Base-by-base conservation (phyloP, 2,329 filamentous ascomycete genomes). In the Colletotrichum ledebouriae region DNA sequence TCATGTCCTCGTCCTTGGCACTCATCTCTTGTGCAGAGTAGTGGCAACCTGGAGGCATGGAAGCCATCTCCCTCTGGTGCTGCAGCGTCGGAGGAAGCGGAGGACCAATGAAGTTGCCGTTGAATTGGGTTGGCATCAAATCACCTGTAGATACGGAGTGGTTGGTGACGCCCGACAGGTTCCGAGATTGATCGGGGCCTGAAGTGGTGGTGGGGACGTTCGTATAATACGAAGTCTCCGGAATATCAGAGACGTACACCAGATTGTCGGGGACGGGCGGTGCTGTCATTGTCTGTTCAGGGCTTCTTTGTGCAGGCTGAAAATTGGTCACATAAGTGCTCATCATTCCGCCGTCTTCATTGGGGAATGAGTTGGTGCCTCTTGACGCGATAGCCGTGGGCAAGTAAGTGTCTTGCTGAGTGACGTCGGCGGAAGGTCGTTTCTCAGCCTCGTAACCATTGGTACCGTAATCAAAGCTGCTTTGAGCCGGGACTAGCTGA, bases 211-310 rank as follows among this genome's bases (percentile, higher is more conserved):
- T 53, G 3, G 63, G 20, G 33, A 69, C 71, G 25, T 71, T 59
- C 7, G 57, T 61, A 56, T 73, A 73, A 60, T 76, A 78, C 25
- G 71, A 67, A 13, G 73, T 71, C 22, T 70, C 67, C 17, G 76
- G 50, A 17, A 74, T 62, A 46, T 69, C 62, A 5, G 67, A 71
- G 9, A 78, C 78, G 68, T 83, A 84, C n/a, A 81, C 75, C 81
- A 83, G 80, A 47, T 73, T 75, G 62, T 84, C 81, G 55, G 75
- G 72, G 39, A 77, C 77, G 56, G 72, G 75, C 49, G 78, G 63
- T 15, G 46, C 39, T 3, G 50, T 29, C 52, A 69, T 37, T 17
- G 76, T 47, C 74, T 67, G 20, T 65, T 63, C 60, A 6, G 61
- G 71, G 47, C 73, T 75, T 53, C 79, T 78, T 69, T 80, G 81